These are phyloP conservation scores for Borovskyia barvae DNA, from an alignment of 208 protist genomes.

Conservation along the genomic window DNA sequence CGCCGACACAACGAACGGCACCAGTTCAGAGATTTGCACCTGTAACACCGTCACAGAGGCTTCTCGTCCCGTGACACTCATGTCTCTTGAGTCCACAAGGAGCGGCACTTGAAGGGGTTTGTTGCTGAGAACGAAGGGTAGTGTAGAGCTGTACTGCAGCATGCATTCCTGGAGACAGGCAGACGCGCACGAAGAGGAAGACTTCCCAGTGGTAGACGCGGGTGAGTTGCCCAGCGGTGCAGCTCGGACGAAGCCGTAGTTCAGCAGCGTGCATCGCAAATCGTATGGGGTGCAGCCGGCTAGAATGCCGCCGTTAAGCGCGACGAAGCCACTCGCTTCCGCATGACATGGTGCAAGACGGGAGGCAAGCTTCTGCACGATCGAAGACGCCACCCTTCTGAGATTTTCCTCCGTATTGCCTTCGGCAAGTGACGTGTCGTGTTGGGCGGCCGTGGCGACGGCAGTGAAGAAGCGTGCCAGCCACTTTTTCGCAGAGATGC, in stretches of 20 bases:
- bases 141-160: constrained; percentile 24
- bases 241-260: constrained; percentile 11
- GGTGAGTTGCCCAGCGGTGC: not conserved
- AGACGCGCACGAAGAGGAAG: not conserved
- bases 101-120: constrained; percentile 2
- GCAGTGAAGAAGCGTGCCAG: constrained; percentile 15
- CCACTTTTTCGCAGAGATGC: constrained; percentile 18
- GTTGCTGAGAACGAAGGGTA: constrained; percentile 31
- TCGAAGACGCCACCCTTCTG: not conserved
- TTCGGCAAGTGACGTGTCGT: not conserved
- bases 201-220: not conserved
- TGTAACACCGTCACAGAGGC: not conserved
- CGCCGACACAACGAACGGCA: too few species aligned
- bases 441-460: not conserved
- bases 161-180: not conserved
- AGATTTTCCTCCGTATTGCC: not conserved
- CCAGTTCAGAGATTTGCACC: too few species aligned
- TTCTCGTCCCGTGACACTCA: not conserved
- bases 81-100: not conserved
- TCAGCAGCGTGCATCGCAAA: constrained; percentile 28
- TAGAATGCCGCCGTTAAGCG: constrained; percentile 57
- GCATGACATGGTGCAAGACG: not conserved
- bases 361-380: not conserved
- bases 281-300: constrained; percentile 44
- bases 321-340: constrained; percentile 38